A percentile compares a stretch with the other conserved stretches of the same genome.
phyloP scores from a whole-genome alignment of 768 basidiomycete species.

The Rhodotorula diobovata region DNA sequence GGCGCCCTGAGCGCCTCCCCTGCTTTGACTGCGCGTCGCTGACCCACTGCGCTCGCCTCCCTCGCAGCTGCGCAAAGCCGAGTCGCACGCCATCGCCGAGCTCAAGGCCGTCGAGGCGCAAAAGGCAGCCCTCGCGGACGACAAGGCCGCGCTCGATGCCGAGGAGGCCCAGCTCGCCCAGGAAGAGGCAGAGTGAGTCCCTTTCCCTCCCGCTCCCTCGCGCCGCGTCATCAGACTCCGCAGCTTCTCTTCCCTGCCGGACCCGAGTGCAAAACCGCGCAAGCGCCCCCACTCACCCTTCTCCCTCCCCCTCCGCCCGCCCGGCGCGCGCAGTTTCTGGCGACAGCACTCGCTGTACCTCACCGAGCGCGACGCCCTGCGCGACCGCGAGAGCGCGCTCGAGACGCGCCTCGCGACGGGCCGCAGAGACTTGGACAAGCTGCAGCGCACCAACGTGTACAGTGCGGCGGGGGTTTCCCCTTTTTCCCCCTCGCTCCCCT shows the following conservation, averaged over 20 bases:
- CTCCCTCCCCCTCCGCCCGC: too few species aligned
- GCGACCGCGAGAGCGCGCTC: conserved; percentile 64
- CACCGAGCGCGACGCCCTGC: conserved; percentile 61
- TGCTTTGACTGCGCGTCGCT: too few species aligned
- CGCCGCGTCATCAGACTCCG: background rate
- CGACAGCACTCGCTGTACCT: conserved; percentile 68
- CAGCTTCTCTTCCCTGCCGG: background rate
- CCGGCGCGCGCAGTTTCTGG: conserved; percentile 63
- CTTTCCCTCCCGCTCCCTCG: background rate
- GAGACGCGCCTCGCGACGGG: conserved; percentile 74
- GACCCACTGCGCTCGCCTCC: background rate
- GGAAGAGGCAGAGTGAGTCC: conserved; percentile 77
- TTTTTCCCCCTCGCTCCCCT: too few species aligned
- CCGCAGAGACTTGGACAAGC: conserved; percentile 52
- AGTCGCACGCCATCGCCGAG: conserved; percentile 56
- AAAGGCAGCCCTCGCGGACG: conserved; percentile 66
- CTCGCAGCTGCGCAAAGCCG: conserved; percentile 32
- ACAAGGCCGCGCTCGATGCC: conserved; percentile 63
- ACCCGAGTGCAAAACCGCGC: too few species aligned
- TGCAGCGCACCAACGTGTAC: conserved; percentile 89
- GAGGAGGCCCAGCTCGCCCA: conserved; percentile 74
- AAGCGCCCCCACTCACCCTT: too few species aligned
- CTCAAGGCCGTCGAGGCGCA: conserved; percentile 72
- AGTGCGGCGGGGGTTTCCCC: conserved; percentile 43
- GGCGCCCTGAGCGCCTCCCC: too few species aligned